phyloP scores from a whole-genome alignment of 2,329 filamentous ascomycete genomes.

The Diaporthe longicolla region DNA sequence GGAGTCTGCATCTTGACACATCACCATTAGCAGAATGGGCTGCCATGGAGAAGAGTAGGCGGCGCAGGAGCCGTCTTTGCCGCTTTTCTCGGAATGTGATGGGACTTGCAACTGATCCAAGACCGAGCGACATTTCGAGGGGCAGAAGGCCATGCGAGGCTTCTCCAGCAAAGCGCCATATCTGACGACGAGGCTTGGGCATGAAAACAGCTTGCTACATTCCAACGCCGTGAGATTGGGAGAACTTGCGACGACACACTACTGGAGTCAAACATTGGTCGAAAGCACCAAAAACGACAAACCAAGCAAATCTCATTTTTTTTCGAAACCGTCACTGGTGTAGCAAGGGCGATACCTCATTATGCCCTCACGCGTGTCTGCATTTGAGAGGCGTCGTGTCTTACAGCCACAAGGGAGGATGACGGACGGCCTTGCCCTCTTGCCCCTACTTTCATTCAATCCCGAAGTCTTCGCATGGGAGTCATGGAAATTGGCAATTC shows the following conservation, averaged over 20 bases:
- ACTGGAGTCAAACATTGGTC: neutral
- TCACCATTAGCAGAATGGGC: constrained; percentile 75
- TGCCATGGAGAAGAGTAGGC: neutral
- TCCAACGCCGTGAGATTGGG: neutral
- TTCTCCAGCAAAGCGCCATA: neutral
- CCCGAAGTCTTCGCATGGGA: neutral
- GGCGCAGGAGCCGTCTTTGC: neutral
- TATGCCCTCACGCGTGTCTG: neutral
- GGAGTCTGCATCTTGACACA: constrained; percentile 63
- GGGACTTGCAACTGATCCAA: neutral
- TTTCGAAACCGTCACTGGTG: constrained; percentile 3
- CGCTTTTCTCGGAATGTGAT: neutral
- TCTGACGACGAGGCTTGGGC: neutral
- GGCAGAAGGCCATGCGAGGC: neutral
- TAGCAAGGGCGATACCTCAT: constrained; percentile 23
- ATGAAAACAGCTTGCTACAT: constrained; percentile 2
- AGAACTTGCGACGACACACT: neutral
- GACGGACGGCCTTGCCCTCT: neutral
- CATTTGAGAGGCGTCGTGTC: constrained; percentile 28
- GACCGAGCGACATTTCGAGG: neutral
- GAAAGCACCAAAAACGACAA: neutral
- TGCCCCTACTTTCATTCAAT: constrained; percentile 8
- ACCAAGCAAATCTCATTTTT: neutral
- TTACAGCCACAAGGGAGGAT: constrained; percentile 35
- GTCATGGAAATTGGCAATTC: constrained; percentile 5